Evolutionary conservation across 2,329 filamentous ascomycete genomes (phyloP), one percentile per base, ranked within the genome.

Genomic region (Talaromyces sp.): DNA sequence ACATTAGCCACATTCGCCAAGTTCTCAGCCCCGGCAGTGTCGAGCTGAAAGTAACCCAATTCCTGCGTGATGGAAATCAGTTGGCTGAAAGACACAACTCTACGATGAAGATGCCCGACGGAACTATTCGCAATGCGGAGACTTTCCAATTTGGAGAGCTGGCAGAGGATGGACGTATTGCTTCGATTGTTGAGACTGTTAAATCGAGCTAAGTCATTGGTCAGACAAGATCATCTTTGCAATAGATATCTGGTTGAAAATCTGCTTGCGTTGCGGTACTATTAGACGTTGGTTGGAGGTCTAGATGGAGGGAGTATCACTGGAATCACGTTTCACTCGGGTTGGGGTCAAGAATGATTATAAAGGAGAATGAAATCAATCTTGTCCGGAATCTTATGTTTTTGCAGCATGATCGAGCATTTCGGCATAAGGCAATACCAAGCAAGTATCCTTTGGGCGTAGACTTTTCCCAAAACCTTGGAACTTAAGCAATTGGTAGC

Each of bases 121-220:
- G 60, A 25, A 53, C 45, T 7, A 34, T 62, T 38, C 43, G 31
- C 31, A 53, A 62, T 22, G 13, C 60, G 43, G 60, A 62, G 45
- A 62, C 45, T 8, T 62, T 62, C 15, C 47, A 54, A 11, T 64
- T 58, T 49, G 51, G 61, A 10, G 61, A 64, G 38, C 19, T 64
- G 31, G 60, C 60, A 29, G 45, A 53, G 17, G 60, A 62, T 40
- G 60, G 60, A 11, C 60, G 60, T 6, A 53, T 54, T 63, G 34
- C 22, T 27, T 62, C 64, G 36, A 54, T 58, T 25, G 29, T 51
- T 31, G 59, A 56, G 17, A 38, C 29, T 17, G 53, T 63, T 15
- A 47, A 63, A 38, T 40, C 56, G 22, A 59, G 2, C 19, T 59
- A 29, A 31, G 13, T n/a, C 34, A 51, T 27, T 27, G 2, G 17